phyloP scores from a whole-genome alignment of 441 rosid species.

The Macaranga tanarius region DNA sequence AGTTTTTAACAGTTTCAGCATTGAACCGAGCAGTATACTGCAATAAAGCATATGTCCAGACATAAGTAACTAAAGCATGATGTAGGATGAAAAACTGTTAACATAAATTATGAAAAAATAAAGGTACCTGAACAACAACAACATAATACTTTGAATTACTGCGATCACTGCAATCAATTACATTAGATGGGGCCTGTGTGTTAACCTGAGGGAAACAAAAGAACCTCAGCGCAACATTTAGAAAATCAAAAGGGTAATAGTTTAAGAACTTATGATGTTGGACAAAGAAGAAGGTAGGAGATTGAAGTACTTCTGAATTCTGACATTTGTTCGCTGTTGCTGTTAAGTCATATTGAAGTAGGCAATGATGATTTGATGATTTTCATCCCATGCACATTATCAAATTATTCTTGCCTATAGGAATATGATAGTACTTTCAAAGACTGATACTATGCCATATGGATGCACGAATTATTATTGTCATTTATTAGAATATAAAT shows the following conservation, averaged over 20 bases:
- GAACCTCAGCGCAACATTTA: conserved; percentile 15
- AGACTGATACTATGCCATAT: background rate
- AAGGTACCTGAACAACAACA: conserved; percentile 80
- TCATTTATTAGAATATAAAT: background rate
- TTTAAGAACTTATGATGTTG: conserved; percentile 1
- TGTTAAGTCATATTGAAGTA: background rate
- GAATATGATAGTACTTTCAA: background rate
- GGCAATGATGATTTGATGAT: background rate
- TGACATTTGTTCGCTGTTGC: background rate
- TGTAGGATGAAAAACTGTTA: conserved; percentile 7
- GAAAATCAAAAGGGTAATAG: background rate
- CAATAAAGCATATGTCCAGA: conserved; percentile 24
- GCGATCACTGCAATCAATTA: conserved; percentile 66
- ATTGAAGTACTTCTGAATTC: background rate
- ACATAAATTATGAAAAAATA: background rate
- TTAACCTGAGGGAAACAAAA: conserved; percentile 51
- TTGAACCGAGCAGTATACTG: conserved; percentile 81
- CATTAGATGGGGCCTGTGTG: conserved; percentile 65
- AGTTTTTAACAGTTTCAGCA: conserved; percentile 71
- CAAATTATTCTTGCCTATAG: background rate
- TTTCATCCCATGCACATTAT: background rate
- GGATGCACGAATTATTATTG: background rate
- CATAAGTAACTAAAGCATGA: conserved; percentile 15
- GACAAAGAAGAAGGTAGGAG: background rate
- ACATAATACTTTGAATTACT: conserved; percentile 80